Percentiles rank a stretch among this genome's conserved stretches.
Evolutionary conservation across 2,329 filamentous ascomycete genomes (phyloP).

Genomic region (Teratosphaeria pseudoeucalypti): DNA sequence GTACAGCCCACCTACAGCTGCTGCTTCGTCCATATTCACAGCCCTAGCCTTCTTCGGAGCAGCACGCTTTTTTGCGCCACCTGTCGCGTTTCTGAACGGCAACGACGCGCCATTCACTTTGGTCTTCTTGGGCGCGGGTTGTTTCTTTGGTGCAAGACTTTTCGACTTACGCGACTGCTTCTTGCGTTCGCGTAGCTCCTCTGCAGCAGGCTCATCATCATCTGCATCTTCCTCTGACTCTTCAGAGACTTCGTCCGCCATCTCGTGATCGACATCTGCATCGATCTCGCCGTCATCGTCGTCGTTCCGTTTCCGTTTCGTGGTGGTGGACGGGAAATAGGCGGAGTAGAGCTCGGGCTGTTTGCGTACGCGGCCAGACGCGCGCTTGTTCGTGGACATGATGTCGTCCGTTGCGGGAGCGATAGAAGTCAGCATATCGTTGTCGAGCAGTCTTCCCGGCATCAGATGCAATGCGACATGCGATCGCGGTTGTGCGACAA

Average conservation of each 20-base stretch:
- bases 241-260: slow-evolving; percentile 24
- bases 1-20: slow-evolving; percentile 47
- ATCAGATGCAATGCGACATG: background rate
- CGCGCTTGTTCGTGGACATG: slow-evolving; percentile 32
- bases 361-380: slow-evolving; percentile 45
- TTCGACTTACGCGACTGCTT: slow-evolving; percentile 21
- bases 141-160: slow-evolving; percentile 21
- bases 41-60: slow-evolving; percentile 42
- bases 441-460: background rate
- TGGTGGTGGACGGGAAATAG: slow-evolving; percentile 17
- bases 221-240: slow-evolving; percentile 27
- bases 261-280: slow-evolving; percentile 25
- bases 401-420: background rate
- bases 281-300: slow-evolving; percentile 24
- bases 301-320: slow-evolving; percentile 40
- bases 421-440: background rate
- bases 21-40: slow-evolving; percentile 41
- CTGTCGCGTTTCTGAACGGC: slow-evolving; percentile 44
- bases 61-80: slow-evolving; percentile 29
- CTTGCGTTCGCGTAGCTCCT: slow-evolving; percentile 36
- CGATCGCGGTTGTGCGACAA: background rate
- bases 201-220: slow-evolving; percentile 34
- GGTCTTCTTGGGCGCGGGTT: slow-evolving; percentile 41
- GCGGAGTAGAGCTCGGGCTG: slow-evolving; percentile 24
- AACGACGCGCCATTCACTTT: slow-evolving; percentile 46